A percentile compares a stretch with the other conserved stretches of the same genome.
Evolutionary conservation across 2,329 filamentous ascomycete species (phyloP).

Genomic region (Pleomassaria siparia): DNA sequence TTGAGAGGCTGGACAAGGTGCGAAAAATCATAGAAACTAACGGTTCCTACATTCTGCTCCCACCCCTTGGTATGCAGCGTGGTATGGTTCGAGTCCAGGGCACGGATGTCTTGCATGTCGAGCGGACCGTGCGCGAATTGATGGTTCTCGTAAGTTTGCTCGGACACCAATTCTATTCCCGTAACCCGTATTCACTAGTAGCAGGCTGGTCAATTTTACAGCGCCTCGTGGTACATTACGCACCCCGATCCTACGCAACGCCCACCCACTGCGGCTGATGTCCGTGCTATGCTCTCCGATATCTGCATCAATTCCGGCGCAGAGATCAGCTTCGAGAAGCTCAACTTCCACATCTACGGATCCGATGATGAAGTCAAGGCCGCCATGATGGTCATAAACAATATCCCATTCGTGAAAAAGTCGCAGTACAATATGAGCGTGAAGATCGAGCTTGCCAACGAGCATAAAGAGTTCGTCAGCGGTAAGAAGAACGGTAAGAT

Average conservation of each 20-base stretch:
- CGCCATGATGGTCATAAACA: slow-evolving; percentile 90
- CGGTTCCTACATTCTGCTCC: slow-evolving; percentile 91
- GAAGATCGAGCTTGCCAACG: slow-evolving; percentile 97
- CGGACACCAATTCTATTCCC: slow-evolving; percentile 3
- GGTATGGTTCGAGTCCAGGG: slow-evolving; percentile 88
- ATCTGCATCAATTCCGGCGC: slow-evolving; percentile 96
- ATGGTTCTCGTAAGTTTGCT: slow-evolving; percentile 76
- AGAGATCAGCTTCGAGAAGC: slow-evolving; percentile 90
- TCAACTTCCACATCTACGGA: slow-evolving; percentile 90
- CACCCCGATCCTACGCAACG: slow-evolving; percentile 68
- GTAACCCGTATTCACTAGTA: slow-evolving; percentile 21
- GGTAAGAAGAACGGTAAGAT: slow-evolving; percentile 99
- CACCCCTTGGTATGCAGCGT: slow-evolving; percentile 80
- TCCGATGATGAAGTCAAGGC: slow-evolving; percentile 96
- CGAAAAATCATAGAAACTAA: slow-evolving; percentile 97
- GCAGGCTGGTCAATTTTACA: slow-evolving; percentile 95
- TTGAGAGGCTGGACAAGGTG: slow-evolving; percentile 91
- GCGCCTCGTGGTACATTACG: slow-evolving; percentile 92
- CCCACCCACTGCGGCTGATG: slow-evolving; percentile 66
- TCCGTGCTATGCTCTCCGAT: slow-evolving; percentile 88
- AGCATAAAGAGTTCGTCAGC: slow-evolving; percentile 99
- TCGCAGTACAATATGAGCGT: slow-evolving; percentile 91
- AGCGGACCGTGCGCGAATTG: slow-evolving; percentile 91
- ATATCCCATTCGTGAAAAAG: slow-evolving; percentile 84
- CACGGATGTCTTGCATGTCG: slow-evolving; percentile 88